Base-by-base conservation (phyloP, 768 basidiomycete genomes). In the Suillus ampliporus region DNA sequence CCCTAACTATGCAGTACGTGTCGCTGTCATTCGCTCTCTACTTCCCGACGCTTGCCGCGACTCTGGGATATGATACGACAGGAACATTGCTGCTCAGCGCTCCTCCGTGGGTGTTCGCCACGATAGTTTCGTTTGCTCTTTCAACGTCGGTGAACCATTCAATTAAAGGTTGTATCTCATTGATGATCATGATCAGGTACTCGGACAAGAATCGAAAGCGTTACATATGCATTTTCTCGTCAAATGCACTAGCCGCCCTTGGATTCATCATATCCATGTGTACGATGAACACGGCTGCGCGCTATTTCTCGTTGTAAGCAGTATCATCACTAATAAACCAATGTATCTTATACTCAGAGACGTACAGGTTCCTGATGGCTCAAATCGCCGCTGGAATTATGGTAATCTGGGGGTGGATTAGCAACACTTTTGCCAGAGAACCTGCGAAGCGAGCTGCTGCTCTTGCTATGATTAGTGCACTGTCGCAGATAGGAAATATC, bases 371-470 rank as follows among this genome's bases (percentile, higher is more conserved):
- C 74, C 74, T 92, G 37, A 87, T 90, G 85, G 86, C 88, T 5
- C 85, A 87, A 68, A 84, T 85, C 0, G 89, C 90, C 68, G 81
- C 86, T 5, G 90, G 84, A 3, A 89, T 88, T 72, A 84, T 91
- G 64, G 81, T 82, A 62, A 87, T 90, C 44, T 64, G 57, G 68
- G 74, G 80, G 13, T 82, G 80, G 83, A 76, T 84, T 59, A 79
- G 78, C 52, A 83, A 79, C 63, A 77, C 80, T 10, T 79, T 95
- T 73, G 86, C 91, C 34, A 85, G 88, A n/a, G 88, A 92, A n/a
- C 86, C 92, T 3, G 85, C 88, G 23, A 94, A 94, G 74, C 87
- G 93, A 9, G 90, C 92, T 7, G 88, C 93, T 17, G 88, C 88
- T 11, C 79, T 95, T 40, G 92, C 91, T 1, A 75, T 90, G 59